Evolutionary conservation across 345 rosid species (phyloP), one percentile per base, ranked within the genome.

Genomic region (Eutrema heterophyllum): DNA sequence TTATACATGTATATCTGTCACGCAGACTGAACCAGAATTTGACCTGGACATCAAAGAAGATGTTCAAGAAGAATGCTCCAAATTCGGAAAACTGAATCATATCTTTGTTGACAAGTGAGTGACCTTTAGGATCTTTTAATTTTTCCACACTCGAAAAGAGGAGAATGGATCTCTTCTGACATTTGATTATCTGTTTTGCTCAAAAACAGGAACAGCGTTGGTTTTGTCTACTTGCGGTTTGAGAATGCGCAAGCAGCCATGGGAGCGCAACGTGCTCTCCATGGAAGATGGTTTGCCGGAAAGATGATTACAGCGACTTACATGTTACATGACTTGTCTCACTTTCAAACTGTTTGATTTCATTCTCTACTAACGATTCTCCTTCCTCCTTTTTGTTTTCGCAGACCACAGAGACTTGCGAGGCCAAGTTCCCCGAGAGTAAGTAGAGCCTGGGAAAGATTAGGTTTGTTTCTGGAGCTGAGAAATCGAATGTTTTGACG

Each of bases 201-300:
- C 3, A 41, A 36, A n/a, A 78, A 73, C 89, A 96, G 99, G 87
- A 79, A 90, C 69, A 87, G 86, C 71, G 84, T 86, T 7, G 99
- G 98, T 21, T 89, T 87, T 74, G 99, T 96, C 18, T 96, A 89
- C 84, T 72, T 96, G 80, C 82, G 84, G 58, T 92, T 96, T 35
- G 90, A 85, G 72, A 84, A 83, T 41, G 29, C 80, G 3, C 84
- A 86, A 66, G 79, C 91, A 72, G 96, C 98, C 13, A 58, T 76
- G 24, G 79, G 61, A n/a, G 97, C 98, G 0, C 99, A 90, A 41
- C 90, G 81, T 10, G 90, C 95, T 4, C 90, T 96, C 29, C 99
- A 96, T 59, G 97, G 98, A 26, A 82, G 99, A 81, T 96, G 99
- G 98, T 96, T 96, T 81, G 99, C 99, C 2, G 98, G 95, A 59